phyloP scores from a whole-genome alignment of 1,139 yeast species.

The Debaryomyces singareniensis region DNA sequence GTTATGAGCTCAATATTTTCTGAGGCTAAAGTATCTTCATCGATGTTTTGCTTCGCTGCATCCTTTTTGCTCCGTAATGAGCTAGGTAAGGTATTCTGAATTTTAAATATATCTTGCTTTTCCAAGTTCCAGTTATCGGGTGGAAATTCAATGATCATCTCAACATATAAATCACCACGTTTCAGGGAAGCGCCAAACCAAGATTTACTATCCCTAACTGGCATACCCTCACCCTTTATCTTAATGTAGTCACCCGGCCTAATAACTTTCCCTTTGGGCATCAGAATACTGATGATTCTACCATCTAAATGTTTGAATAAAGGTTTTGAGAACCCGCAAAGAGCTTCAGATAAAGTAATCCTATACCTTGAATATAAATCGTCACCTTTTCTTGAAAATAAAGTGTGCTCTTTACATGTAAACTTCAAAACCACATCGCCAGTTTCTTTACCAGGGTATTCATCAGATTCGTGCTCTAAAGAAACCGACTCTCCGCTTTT shows the following conservation, averaged over 20 bases:
- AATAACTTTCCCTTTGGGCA: conserved; percentile 72
- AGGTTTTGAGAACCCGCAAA: conserved; percentile 70
- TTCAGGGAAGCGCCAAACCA: conserved; percentile 18
- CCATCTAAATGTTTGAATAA: conserved; percentile 79
- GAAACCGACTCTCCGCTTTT: conserved; percentile 54
- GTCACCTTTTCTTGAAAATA: conserved; percentile 52
- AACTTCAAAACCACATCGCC: conserved; percentile 74
- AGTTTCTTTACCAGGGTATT: conserved; percentile 63
- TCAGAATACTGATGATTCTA: conserved; percentile 56
- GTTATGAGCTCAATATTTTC: conserved; percentile 37
- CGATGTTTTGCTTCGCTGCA: conserved; percentile 18
- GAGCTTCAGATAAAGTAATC: conserved; percentile 71
- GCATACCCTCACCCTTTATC: conserved; percentile 84
- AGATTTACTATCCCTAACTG: conserved; percentile 32
- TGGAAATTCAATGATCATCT: conserved; percentile 75
- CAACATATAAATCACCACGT: conserved; percentile 72
- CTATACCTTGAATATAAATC: conserved; percentile 58
- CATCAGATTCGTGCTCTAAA: conserved; percentile 69
- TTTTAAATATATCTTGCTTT: conserved; percentile 48
- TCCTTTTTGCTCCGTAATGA: conserved; percentile 19
- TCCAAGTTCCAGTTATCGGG: conserved; percentile 74
- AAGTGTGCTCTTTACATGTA: conserved; percentile 37
- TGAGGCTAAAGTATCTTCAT: conserved; percentile 21
- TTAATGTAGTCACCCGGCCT: conserved; percentile 71
- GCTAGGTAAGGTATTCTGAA: conserved; percentile 52